Conservation (phyloP, 169 alveolate genomes). For the Plasmodium ovale region DNA sequence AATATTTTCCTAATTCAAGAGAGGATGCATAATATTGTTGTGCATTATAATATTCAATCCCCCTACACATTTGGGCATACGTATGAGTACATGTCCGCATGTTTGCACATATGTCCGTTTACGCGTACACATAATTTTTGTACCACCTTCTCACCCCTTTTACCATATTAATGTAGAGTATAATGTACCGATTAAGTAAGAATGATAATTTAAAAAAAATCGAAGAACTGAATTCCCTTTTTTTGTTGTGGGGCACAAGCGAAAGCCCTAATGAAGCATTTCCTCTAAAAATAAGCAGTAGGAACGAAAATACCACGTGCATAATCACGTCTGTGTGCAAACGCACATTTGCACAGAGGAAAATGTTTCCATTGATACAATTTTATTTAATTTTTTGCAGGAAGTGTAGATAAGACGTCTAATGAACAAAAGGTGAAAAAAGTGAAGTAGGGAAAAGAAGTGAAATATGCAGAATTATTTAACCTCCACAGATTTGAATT, state of each 20-base stretch:
- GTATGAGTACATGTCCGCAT: not conserved
- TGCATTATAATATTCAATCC: not conserved
- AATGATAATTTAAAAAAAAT: constrained; percentile 57
- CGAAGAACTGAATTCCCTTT: constrained; percentile 68
- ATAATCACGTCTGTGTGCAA: too few species aligned
- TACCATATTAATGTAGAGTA: constrained; percentile 25
- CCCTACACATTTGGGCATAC: not conserved
- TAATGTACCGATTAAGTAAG: constrained; percentile 61
- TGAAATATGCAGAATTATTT: not conserved
- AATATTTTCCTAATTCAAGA: not conserved
- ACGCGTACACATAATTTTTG: not conserved
- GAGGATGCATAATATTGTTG: not conserved
- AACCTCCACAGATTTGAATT: not conserved
- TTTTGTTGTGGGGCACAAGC: constrained; percentile 57
- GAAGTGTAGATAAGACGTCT: constrained; percentile 36
- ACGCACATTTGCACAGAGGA: too few species aligned
- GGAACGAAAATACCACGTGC: not conserved
- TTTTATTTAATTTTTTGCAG: constrained; percentile 12
- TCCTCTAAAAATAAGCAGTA: constrained; percentile 54
- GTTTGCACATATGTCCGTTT: not conserved
- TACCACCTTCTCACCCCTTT: too few species aligned
- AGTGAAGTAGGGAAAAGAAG: constrained; percentile 20
- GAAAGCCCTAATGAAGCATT: constrained; percentile 56
- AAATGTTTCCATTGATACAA: too few species aligned
- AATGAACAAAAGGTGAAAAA: constrained; percentile 53